Percentiles rank a stretch among this genome's conserved stretches.
phyloP scores from a whole-genome alignment of 495 filamentous ascomycete species.

The Tuber umbilicatum region DNA sequence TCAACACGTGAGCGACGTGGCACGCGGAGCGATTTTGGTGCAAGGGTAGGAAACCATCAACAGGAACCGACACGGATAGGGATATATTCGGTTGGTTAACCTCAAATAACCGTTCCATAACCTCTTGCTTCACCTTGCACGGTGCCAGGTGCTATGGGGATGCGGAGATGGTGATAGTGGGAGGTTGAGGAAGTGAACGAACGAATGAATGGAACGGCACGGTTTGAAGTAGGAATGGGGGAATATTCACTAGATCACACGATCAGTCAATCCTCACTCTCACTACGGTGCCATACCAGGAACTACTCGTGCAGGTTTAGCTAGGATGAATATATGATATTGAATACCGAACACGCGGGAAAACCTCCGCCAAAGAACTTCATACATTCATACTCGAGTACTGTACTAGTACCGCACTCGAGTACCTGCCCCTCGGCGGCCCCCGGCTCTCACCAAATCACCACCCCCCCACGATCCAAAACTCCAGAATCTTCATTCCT shows the following conservation, averaged over 20 bases:
- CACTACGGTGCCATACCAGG: too few species aligned
- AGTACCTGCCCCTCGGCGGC: too few species aligned
- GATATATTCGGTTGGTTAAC: too few species aligned
- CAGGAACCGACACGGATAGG: too few species aligned
- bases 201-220: background rate
- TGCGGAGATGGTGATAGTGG: background rate
- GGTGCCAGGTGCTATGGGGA: background rate
- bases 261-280: background rate
- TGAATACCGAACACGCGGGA: background rate
- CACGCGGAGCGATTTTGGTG: background rate
- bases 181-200: background rate
- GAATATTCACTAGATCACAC: background rate
- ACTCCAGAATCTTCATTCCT: background rate
- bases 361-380: background rate
- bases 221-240: background rate
- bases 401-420: too few species aligned
- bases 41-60: too few species aligned
- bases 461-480: background rate
- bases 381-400: too few species aligned
- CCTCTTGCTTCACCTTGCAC: too few species aligned
- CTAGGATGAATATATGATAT: too few species aligned
- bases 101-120: too few species aligned
- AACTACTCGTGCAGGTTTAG: too few species aligned
- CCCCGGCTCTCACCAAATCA: background rate
- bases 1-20: conserved; percentile 1